Conservation (phyloP, 352 stramenopile genomes). For the Globisporangium rhizosaccharum region DNA sequence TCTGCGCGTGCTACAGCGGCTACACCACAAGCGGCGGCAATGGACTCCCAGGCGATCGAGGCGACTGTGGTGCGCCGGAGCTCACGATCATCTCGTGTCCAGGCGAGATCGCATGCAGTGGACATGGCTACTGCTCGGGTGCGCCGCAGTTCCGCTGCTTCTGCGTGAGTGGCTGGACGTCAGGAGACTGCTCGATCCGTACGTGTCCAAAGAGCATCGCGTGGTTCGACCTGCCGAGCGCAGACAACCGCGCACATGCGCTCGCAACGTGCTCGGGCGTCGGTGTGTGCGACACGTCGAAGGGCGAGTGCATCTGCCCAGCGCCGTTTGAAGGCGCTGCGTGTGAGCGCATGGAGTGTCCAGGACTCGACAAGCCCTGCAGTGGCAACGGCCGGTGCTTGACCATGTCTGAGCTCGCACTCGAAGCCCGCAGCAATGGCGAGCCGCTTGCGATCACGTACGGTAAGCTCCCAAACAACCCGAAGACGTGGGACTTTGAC, state of each 20-base stretch:
- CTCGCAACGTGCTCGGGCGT: slow-evolving; percentile 56
- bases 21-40: slow-evolving; percentile 73
- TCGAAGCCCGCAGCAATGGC: slow-evolving; percentile 41
- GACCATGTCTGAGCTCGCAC: slow-evolving; percentile 54
- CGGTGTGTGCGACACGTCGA: slow-evolving; percentile 52
- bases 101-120: slow-evolving; percentile 58
- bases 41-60: slow-evolving; percentile 43
- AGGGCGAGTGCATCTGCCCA: slow-evolving; percentile 62
- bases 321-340: slow-evolving; percentile 57
- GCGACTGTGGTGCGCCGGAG: slow-evolving; percentile 61
- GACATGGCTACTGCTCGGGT: slow-evolving; percentile 68
- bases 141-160: slow-evolving; percentile 67
- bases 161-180: slow-evolving; percentile 50
- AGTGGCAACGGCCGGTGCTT: slow-evolving; percentile 64
- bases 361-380: slow-evolving; percentile 46
- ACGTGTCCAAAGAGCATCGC: slow-evolving; percentile 52
- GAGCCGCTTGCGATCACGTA: slow-evolving; percentile 57
- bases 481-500: slow-evolving; percentile 79
- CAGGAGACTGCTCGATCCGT: slow-evolving; percentile 65
- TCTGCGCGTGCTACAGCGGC: slow-evolving; percentile 82
- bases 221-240: slow-evolving; percentile 65
- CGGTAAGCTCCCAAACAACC: slow-evolving; percentile 58
- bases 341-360: slow-evolving; percentile 68
- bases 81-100: slow-evolving; percentile 47
- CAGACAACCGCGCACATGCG: slow-evolving; percentile 49